Evolutionary conservation across 2,329 filamentous ascomycete species (phyloP), one percentile per base, ranked within the genome.

Genomic region (Albophoma yamanashiensis): DNA sequence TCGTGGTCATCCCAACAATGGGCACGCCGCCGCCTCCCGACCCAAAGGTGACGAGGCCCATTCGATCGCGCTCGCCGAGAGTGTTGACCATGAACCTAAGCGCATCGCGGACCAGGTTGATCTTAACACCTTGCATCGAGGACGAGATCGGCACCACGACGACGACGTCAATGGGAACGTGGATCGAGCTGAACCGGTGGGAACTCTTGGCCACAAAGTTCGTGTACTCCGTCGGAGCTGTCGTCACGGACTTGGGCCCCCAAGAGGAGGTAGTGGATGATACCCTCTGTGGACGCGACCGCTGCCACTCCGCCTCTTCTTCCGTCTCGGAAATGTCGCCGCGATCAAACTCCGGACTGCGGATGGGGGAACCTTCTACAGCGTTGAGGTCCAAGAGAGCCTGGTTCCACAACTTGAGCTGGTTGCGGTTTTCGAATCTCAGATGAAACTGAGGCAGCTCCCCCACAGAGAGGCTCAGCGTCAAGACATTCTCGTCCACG

Each of bases 121-220:
- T 97, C 77, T 99, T 99, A 62, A 99, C 84, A n/a, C 94, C 94
- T 74, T 97, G 94, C 93, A 97, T 99, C 0, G 94, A 97, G 1
- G 93, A 96, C 0, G 94, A 97, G 7, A 99, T 92, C 0, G 94
- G 94, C 40, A 99, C 92, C 27, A 99, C 94, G 0, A 97, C 91
- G 0, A 99, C 93, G 38, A 99, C 87, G 70, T 99, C 94, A 59
- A 97, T 85, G 1, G 94, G 93, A 20, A 97, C 91, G 70, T 99
- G 94, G 56, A 93, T 73, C 7, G 87, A 83, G 25, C 77, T 67
- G 55, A 63, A 75, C 62, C 74, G 76, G 11, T 65, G 67, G 60
- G 68, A 68, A 58, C 76, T 76, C 68, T 72, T 81, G 67, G 79
- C 73, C 69, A 82, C 82, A 47, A 89, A 85, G 70, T 82, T 89